Evolutionary conservation across 345 rosid genomes (phyloP).

Genomic region (Populus alba): DNA sequence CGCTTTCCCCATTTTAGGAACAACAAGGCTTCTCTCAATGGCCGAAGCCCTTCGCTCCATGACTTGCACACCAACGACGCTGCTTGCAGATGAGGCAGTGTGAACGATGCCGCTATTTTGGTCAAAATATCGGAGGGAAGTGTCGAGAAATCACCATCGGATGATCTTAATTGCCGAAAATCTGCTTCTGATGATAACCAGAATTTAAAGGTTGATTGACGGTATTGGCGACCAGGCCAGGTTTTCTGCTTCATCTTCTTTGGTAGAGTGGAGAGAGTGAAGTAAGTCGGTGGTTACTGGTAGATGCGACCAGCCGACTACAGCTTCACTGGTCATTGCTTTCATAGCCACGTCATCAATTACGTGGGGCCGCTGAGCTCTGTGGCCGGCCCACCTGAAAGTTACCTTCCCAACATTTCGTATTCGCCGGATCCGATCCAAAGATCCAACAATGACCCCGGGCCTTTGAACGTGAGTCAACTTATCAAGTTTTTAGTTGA

Average conservation of each 20-base stretch:
- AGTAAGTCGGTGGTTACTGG: too few relatives aligned
- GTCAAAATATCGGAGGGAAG: constrained; percentile 69
- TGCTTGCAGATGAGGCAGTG: constrained; percentile 56
- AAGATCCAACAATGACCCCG: too few relatives aligned
- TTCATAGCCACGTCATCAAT: neutral
- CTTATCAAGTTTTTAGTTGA: too few relatives aligned
- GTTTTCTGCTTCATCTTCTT: constrained; percentile 45
- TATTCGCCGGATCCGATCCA: too few relatives aligned
- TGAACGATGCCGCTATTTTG: constrained; percentile 64
- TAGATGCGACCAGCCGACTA: neutral
- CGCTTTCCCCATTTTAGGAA: constrained; percentile 72
- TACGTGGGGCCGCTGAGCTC: neutral
- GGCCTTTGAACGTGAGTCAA: too few relatives aligned
- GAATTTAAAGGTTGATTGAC: neutral
- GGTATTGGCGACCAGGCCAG: constrained; percentile 40
- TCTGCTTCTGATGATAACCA: neutral
- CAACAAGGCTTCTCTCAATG: constrained; percentile 84
- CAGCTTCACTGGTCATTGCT: too few relatives aligned
- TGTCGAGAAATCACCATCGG: constrained; percentile 50
- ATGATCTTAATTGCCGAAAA: neutral
- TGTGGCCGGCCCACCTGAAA: too few relatives aligned
- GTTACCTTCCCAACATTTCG: neutral
- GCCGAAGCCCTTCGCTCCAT: constrained; percentile 79
- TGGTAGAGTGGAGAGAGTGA: neutral
- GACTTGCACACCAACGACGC: constrained; percentile 76